Conservation (phyloP, 1,284 basidiomycete species). For the Stygiomarasmius scandens region DNA sequence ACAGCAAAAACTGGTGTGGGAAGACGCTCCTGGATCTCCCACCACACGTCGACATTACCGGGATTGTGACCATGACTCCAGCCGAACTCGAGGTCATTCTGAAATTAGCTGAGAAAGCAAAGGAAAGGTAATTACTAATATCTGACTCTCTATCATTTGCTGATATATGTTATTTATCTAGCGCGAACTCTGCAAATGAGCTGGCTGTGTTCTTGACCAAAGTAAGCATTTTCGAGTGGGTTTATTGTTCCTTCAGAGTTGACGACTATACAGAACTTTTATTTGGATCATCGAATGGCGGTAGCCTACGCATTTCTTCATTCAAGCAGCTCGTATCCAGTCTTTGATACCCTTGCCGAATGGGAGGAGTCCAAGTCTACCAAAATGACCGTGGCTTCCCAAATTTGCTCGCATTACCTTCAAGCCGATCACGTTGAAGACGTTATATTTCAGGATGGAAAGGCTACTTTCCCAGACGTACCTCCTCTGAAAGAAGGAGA, state of each 20-base stretch:
- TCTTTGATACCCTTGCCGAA: constrained; percentile 19
- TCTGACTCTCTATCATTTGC: neutral
- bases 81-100: constrained; percentile 26
- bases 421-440: constrained; percentile 15
- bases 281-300: constrained; percentile 19
- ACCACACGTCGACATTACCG: constrained; percentile 16
- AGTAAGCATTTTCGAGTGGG: neutral
- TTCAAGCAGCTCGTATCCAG: constrained; percentile 12
- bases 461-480: neutral
- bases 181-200: neutral
- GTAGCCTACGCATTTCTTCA: constrained; percentile 20
- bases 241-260: neutral
- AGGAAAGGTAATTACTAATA: neutral
- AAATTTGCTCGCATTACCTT: constrained; percentile 17
- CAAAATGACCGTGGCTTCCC: constrained; percentile 21
- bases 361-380: constrained; percentile 26
- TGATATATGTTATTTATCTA: neutral
- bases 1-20: constrained; percentile 22
- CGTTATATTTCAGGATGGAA: constrained; percentile 1
- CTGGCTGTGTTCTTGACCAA: neutral
- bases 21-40: constrained; percentile 25
- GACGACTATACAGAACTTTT: constrained; percentile 16
- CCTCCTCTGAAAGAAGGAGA: neutral
- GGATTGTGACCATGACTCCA: constrained; percentile 21
- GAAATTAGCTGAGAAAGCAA: constrained; percentile 17